Evolutionary conservation across 495 filamentous ascomycete species (phyloP), one percentile per base, ranked within the genome.

Genomic region (Hamigera avellanea): DNA sequence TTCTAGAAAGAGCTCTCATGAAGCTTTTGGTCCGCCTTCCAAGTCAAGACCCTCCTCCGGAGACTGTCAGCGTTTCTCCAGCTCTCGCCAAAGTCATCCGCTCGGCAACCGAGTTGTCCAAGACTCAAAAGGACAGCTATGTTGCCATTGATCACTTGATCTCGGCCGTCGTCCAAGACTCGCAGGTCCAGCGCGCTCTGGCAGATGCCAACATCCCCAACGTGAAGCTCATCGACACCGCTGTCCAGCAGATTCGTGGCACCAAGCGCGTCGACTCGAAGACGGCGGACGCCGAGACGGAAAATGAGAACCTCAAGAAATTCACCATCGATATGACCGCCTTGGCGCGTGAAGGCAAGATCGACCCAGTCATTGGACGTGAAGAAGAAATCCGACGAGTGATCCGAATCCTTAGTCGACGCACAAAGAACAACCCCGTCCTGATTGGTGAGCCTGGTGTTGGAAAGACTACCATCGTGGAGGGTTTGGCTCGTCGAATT

Each of bases 381-480:
- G 91, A 96, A 52, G 91, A 96, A 55, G 91, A 98, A 56, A 95
- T 96, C 46, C 70, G 91, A 45, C 76, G 91, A 41, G 91, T 96
- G 8, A 80, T 98, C 38, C 77, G 91, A 14, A 96, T 98, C 36
- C 71, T 98, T 16, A 91, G 86, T 9, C 72, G 91, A 45, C 75
- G 91, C 45, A 96, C 91, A 33, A 98, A 98, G 74, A 98, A 98
- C 67, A 98, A 98, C 54, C 91, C 91, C 2, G 91, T 95, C 12
- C 72, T 98, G 41, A 84, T 85, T 40, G 91, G 91, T 57, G 91
- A 96, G 56, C 91, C 91, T 7, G 91, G 91, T 78, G 91, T 98
- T 12, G 91, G 91, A 45, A 98, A 98, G 67, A 98, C 91, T 9
- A 95, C 91, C 2, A 86, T 98, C 35, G 88, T 95, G 19, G 91